Conservation (phyloP, 1,284 basidiomycete genomes). For the Puccinia brachypodii region DNA sequence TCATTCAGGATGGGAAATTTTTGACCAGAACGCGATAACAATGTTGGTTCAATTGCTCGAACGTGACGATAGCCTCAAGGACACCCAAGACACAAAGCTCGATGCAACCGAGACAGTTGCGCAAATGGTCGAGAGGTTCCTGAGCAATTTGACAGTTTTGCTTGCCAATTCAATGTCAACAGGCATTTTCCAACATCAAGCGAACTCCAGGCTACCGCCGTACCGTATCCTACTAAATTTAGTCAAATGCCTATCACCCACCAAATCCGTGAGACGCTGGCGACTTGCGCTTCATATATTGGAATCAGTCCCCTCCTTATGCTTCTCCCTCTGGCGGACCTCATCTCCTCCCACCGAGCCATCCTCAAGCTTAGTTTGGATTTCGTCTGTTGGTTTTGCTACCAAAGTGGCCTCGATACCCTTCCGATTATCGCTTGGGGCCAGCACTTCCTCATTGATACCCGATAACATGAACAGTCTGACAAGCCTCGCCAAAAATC, state of each 20-base stretch:
- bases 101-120: slow-evolving; percentile 23
- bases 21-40: slow-evolving; percentile 21
- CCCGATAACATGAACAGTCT: slow-evolving; percentile 2
- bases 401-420: slow-evolving; percentile 42
- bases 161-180: slow-evolving; percentile 15
- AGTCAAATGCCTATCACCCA: slow-evolving; percentile 36
- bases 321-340: slow-evolving; percentile 40
- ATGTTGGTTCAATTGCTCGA: slow-evolving; percentile 34
- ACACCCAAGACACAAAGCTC: slow-evolving; percentile 1
- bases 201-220: slow-evolving; percentile 29
- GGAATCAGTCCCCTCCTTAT: slow-evolving; percentile 20
- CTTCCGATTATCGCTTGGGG: background rate
- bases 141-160: slow-evolving; percentile 9
- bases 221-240: slow-evolving; percentile 35
- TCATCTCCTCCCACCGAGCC: slow-evolving; percentile 39
- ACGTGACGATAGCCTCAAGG: slow-evolving; percentile 8
- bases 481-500: slow-evolving; percentile 26
- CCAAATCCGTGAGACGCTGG: slow-evolving; percentile 32
- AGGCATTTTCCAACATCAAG: slow-evolving; percentile 29
- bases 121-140: slow-evolving; percentile 44
- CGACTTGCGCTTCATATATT: slow-evolving; percentile 36
- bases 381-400: slow-evolving; percentile 43
- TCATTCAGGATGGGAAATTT: slow-evolving; percentile 30
- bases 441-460: background rate
- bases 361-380: slow-evolving; percentile 37